Conservation (phyloP, 208 protist genomes). For the Leishmania amazonensis region DNA sequence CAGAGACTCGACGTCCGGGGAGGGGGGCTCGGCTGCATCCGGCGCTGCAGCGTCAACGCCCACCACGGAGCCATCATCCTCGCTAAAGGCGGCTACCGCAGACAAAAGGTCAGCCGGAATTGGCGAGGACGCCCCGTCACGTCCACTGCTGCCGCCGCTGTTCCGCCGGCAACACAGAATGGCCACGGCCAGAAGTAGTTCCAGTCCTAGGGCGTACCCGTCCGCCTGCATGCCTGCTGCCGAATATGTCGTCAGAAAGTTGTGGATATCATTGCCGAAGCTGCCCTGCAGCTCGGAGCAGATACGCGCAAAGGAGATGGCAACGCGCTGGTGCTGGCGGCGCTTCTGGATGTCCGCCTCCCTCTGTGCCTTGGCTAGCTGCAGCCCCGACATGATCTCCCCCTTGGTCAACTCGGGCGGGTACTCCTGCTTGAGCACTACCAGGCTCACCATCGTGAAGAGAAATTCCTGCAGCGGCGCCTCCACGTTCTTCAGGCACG, state of each 20-base stretch:
- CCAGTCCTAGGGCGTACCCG: slow-evolving; percentile 31
- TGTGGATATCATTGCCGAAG: slow-evolving; percentile 25
- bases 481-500: slow-evolving; percentile 28
- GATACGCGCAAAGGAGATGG: slow-evolving; percentile 26
- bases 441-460: slow-evolving; percentile 24
- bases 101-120: background rate
- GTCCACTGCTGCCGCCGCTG: background rate
- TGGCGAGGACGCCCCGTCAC: background rate
- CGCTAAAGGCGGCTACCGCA: slow-evolving; percentile 1
- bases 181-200: slow-evolving; percentile 35
- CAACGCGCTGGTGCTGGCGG: slow-evolving; percentile 24
- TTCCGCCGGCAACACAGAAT: slow-evolving; percentile 17
- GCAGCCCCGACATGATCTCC: slow-evolving; percentile 16
- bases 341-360: slow-evolving; percentile 3
- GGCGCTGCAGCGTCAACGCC: background rate
- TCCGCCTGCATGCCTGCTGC: slow-evolving; percentile 12
- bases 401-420: slow-evolving; percentile 13
- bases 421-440: slow-evolving; percentile 22
- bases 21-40: background rate
- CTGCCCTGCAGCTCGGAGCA: slow-evolving; percentile 45
- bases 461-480: slow-evolving; percentile 38
- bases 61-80: background rate
- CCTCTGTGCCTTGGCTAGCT: background rate
- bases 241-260: slow-evolving; percentile 13
- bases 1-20: slow-evolving; percentile 13